Percentiles rank a stretch among this genome's conserved stretches.
Evolutionary conservation across 2,329 filamentous ascomycete species (phyloP).

Genomic region (Triangularia setosa): DNA sequence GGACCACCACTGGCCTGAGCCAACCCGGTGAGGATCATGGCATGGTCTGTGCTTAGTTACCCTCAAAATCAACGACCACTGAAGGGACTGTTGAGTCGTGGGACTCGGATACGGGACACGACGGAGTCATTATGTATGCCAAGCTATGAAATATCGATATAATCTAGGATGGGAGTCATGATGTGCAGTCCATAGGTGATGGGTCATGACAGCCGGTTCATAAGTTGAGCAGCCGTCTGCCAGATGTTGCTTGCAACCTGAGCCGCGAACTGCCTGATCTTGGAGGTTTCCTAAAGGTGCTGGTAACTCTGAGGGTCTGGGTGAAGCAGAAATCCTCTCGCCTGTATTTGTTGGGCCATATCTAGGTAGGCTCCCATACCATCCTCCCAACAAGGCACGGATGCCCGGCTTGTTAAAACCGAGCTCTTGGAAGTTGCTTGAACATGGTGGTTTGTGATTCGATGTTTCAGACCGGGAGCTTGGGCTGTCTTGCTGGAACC

Average conservation of each 20-base stretch:
- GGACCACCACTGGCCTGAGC: neutral
- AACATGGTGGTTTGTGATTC: neutral
- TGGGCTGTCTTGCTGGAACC: neutral
- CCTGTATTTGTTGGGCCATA: slow-evolving; percentile 10
- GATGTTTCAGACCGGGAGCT: neutral
- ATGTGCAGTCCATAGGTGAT: neutral
- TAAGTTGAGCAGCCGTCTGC: no score
- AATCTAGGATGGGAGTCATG: neutral
- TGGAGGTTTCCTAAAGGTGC: neutral
- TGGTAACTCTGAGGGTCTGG: neutral
- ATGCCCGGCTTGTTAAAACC: neutral
- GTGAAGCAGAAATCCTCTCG: neutral
- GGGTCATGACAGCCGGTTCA: no score
- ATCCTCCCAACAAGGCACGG: neutral
- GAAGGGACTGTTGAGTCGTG: neutral
- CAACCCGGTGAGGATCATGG: neutral
- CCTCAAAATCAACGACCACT: neutral
- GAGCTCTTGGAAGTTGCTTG: neutral
- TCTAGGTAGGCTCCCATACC: neutral
- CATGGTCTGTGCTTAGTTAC: slow-evolving; percentile 3
- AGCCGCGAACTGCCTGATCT: neutral
- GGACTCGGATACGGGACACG: neutral
- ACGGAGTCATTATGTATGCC: neutral
- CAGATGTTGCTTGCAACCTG: neutral
- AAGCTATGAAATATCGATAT: neutral